Base-by-base conservation (phyloP, 1,284 basidiomycete species). In the Apiotrichum porosum region DNA sequence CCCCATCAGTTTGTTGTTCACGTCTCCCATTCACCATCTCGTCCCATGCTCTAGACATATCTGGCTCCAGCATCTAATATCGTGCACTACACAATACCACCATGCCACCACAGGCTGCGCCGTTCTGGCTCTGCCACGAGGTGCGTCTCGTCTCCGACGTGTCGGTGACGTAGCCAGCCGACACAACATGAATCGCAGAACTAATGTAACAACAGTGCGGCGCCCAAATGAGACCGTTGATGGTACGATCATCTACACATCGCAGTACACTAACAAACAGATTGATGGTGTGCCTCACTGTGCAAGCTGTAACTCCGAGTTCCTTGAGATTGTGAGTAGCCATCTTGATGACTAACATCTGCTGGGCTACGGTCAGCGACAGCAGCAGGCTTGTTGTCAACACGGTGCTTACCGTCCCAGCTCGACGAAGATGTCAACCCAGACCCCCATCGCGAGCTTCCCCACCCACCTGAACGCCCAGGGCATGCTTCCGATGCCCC, bases 61-160 rank as follows among this genome's bases (percentile, higher is more conserved):
- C 35, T 36, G 13, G n/a, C 18, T 35, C 26, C 43, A 37, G 17
- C 14, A n/a, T 37, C 35, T 21, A 28, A 12, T 6, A 6, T 28
- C 26, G 6, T 28, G 12, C 26, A 28, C 26, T 28, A 28, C 14
- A 37, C 37, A 3, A 19, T 30, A 9, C 18, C 30, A 52, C 26
- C 6, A 63, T 62, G 60, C 56, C 61, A 2, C 37, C 26, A 3
- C 43, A 49, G 19, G 37, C 58, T 13, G 49, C 55, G 14, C 60
- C 65, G 10, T 68, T 70, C 58, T 70, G 68, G 68, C 52, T 68
- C 2, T 70, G 68, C 39, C 68, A 70, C 46, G 61, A 68, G 54
- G 68, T 68, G 23, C 32, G 65, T 39, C 21, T 5, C 28, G 31
- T 36, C 34, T 10, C 8, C 33, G 10, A 8, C 18, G 17, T 6